phyloP scores from a whole-genome alignment of 768 basidiomycete species.

The Xerocomus potaroensis region DNA sequence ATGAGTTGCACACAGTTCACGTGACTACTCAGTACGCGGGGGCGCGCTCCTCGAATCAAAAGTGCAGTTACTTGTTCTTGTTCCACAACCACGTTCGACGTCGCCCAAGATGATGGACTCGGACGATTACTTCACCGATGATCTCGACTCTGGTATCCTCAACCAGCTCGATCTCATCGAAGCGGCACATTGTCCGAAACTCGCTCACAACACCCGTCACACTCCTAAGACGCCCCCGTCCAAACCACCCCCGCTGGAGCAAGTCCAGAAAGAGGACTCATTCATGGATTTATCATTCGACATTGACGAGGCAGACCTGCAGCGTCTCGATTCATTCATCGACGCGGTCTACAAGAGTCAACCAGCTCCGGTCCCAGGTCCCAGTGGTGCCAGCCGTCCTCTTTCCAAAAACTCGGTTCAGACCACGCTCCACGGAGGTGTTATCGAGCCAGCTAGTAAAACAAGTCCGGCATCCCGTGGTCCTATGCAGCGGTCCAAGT shows the following conservation, averaged over 20 bases:
- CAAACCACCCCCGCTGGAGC: conserved; percentile 13
- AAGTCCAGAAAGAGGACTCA: conserved; percentile 37
- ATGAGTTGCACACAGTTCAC: neutral
- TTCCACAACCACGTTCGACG: conserved; percentile 1
- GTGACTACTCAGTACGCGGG: conserved; percentile 1
- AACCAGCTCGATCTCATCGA: conserved; percentile 69
- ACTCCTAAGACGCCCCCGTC: conserved; percentile 14
- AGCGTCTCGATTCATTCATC: conserved; percentile 50
- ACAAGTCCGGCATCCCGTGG: conserved; percentile 25
- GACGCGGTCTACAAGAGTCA: conserved; percentile 43
- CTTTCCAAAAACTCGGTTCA: conserved; percentile 45
- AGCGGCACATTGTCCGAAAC: conserved; percentile 42
- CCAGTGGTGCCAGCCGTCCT: conserved; percentile 25
- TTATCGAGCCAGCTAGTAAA: conserved; percentile 37
- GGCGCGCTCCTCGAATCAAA: too few species aligned
- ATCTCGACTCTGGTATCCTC: conserved; percentile 56
- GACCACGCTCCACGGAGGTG: conserved; percentile 64
- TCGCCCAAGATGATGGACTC: conserved; percentile 54
- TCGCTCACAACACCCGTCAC: conserved; percentile 1
- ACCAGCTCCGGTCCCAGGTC: conserved; percentile 38
- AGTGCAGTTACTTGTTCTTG: neutral
- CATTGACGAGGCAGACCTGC: conserved; percentile 51
- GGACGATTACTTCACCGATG: conserved; percentile 70
- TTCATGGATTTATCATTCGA: conserved; percentile 55
- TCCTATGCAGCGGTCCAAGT: conserved; percentile 40